phyloP scores from a whole-genome alignment of 2,329 filamentous ascomycete species.

The Fusarium pseudonygamai region DNA sequence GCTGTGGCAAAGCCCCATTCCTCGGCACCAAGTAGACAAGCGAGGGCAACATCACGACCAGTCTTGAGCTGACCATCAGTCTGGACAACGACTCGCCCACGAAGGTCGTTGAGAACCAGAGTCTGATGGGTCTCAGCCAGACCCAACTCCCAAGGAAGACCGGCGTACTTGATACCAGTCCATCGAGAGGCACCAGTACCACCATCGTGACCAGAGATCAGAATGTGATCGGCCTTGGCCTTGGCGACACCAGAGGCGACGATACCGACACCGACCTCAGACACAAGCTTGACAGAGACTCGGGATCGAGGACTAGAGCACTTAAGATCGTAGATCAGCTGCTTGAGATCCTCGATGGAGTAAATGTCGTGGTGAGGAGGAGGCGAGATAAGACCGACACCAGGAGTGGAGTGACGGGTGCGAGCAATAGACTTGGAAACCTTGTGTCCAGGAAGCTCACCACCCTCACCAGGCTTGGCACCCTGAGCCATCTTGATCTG shows the following conservation, averaged over 20 bases:
- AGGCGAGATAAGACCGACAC: conserved; percentile 94
- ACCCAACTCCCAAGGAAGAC: conserved; percentile 95
- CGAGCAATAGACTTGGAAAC: conserved; percentile 93
- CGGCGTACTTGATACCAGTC: conserved; percentile 99
- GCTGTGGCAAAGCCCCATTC: conserved; percentile 98
- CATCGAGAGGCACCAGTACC: conserved; percentile 96
- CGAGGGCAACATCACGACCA: conserved; percentile 92
- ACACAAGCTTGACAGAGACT: conserved; percentile 96
- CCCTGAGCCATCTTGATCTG: conserved; percentile 99
- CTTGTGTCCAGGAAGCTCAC: conserved; percentile 96
- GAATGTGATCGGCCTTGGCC: conserved; percentile 94
- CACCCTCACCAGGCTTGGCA: conserved; percentile 96
- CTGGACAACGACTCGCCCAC: conserved; percentile 94
- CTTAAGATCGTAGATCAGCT: conserved; percentile 97
- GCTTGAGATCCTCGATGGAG: conserved; percentile 97
- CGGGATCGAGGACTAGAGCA: conserved; percentile 92
- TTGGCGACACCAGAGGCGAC: conserved; percentile 98
- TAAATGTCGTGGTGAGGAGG: conserved; percentile 98
- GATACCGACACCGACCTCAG: conserved; percentile 96
- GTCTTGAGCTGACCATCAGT: conserved; percentile 95
- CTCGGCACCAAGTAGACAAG: conserved; percentile 94
- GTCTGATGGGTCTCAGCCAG: conserved; percentile 98
- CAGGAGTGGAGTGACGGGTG: conserved; percentile 94
- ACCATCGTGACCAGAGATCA: conserved; percentile 97
- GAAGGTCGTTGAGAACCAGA: conserved; percentile 91